A percentile compares a stretch with the other conserved stretches of the same genome.
phyloP scores from a whole-genome alignment of 2,329 filamentous ascomycete genomes.

The Bipolaris bicolor region DNA sequence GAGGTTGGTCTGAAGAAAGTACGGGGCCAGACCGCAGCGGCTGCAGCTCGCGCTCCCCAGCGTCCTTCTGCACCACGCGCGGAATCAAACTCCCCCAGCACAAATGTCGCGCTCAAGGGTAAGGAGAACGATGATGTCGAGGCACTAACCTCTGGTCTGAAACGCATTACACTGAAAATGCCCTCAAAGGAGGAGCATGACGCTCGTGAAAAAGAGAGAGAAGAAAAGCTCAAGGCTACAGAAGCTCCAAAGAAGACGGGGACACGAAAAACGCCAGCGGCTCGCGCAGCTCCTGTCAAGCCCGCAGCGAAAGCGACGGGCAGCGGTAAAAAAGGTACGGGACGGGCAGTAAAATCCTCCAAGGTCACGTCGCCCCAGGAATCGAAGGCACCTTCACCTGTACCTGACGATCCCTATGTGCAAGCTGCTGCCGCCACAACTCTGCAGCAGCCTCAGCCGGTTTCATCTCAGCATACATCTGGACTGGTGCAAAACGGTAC shows the following conservation, averaged over 20 bases:
- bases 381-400: slow-evolving; percentile 46
- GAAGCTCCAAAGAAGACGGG: slow-evolving; percentile 43
- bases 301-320: slow-evolving; percentile 22
- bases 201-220: slow-evolving; percentile 56
- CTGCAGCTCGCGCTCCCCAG: slow-evolving; percentile 37
- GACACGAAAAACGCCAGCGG: slow-evolving; percentile 27
- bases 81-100: slow-evolving; percentile 45
- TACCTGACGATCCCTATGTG: slow-evolving; percentile 34
- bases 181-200: slow-evolving; percentile 64
- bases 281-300: slow-evolving; percentile 26
- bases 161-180: slow-evolving; percentile 65
- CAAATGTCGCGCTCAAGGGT: slow-evolving; percentile 24
- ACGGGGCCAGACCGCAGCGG: slow-evolving; percentile 53
- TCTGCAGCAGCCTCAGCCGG: slow-evolving; percentile 40
- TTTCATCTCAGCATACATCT: slow-evolving; percentile 20
- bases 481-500: slow-evolving; percentile 12
- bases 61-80: slow-evolving; percentile 52
- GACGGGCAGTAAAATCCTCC: slow-evolving; percentile 32
- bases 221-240: slow-evolving; percentile 48
- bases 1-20: slow-evolving; percentile 65
- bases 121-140: slow-evolving; percentile 53
- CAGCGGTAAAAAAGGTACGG: slow-evolving; percentile 33
- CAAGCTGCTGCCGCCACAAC: slow-evolving; percentile 29
- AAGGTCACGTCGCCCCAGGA: slow-evolving; percentile 34
- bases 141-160: slow-evolving; percentile 58